Evolutionary conservation across 116 monocot species (phyloP), one percentile per base, ranked within the genome.

Genomic region (Thalassia testudinum): DNA sequence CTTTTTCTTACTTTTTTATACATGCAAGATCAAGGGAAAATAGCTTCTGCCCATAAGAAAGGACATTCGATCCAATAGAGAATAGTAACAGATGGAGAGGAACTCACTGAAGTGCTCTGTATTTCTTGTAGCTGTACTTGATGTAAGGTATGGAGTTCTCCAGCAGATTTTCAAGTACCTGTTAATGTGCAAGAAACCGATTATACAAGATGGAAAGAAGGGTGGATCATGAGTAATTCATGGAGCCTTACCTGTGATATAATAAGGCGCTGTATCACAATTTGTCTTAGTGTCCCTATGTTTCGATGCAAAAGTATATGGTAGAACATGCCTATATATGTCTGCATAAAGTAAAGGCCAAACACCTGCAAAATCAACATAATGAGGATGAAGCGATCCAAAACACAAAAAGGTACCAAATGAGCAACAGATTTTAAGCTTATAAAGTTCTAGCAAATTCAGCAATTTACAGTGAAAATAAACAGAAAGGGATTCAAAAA

Each of bases 281-380:
- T 63, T 69, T 85, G 75, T 24, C 82, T 81, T 55, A 91, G 82
- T 57, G 71, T 67, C 26, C 63, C 38, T 17, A 91, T 64, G 59
- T 91, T 73, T 17, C 85, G 73, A 49, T 91, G 72, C 47, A 79
- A 63, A 42, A 82, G 71, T 20, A 72, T 68, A 64, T 91, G 91
- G 66, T 91, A 91, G 63, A 91, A 91, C 63, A 91, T 50, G n/a
- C 91, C 91, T 60, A 91, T 91, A 55, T 91, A 91, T 27, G 85
- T 81, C 63, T 91, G 91, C 85, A 91, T 79, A 55, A 91, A 91
- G 64, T 91, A 91, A 54, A 91, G 85, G 30, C 85, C 91, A 76
- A 91, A 91, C 38, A 82, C 91, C 91, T 91, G 63, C 54, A 71
- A 15, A 45, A 4, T 40, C 3, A 16, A 45, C 18, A 45, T 45